Conservation (phyloP, 768 basidiomycete genomes). For the Jaapia argillacea region DNA sequence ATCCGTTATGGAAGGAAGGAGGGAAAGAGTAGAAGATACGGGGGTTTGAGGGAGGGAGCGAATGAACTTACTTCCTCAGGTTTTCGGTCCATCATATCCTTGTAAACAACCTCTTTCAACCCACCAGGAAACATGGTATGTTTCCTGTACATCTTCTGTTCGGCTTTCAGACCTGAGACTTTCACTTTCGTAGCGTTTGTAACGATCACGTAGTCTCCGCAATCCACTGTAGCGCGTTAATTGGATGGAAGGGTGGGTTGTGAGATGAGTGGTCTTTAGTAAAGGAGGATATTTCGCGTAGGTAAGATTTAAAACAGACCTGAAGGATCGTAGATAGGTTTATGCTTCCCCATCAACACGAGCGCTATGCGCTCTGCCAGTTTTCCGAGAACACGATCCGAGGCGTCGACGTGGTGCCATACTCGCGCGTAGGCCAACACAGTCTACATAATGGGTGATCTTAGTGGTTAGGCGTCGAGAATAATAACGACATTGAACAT, state of each 20-base stretch:
- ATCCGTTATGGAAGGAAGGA: too few relatives aligned
- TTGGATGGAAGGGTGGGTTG: too few relatives aligned
- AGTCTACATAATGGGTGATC: conserved; percentile 43
- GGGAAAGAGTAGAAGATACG: too few relatives aligned
- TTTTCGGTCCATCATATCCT: conserved; percentile 71
- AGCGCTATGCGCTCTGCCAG: conserved; percentile 90
- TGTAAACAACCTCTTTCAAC: conserved; percentile 83
- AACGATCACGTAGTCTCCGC: conserved; percentile 96
- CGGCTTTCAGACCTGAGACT: conserved; percentile 83
- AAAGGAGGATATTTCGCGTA: too few relatives aligned
- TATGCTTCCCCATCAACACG: conserved; percentile 98
- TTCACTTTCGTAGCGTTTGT: conserved; percentile 79
- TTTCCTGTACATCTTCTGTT: conserved; percentile 80
- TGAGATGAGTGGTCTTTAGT: too few relatives aligned
- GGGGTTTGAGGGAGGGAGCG: background rate
- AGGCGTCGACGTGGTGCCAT: conserved; percentile 93
- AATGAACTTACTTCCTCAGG: conserved; percentile 74
- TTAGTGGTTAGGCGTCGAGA: background rate
- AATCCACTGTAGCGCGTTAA: conserved; percentile 63
- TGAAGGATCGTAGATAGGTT: conserved; percentile 90
- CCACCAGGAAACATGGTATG: conserved; percentile 93
- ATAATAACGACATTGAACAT: conserved; percentile 16
- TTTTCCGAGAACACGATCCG: conserved; percentile 88
- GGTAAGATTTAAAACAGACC: conserved; percentile 35
- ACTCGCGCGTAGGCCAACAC: conserved; percentile 89